phyloP scores from a whole-genome alignment of 306 rosid genomes.

The Glycine tomentella region DNA sequence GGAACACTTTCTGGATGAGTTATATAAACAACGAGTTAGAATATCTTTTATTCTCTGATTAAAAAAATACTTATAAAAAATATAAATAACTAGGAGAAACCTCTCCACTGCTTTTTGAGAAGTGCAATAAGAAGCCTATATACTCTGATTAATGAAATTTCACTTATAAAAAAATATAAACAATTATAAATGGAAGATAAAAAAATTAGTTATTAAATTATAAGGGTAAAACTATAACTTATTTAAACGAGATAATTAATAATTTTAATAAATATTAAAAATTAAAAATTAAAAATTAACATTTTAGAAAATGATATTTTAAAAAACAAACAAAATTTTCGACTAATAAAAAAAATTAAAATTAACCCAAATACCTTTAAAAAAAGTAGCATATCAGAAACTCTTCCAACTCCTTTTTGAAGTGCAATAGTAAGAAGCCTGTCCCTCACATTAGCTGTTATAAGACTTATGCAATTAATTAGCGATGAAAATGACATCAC shows the following conservation, averaged over 20 bases:
- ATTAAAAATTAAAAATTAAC: too few species aligned
- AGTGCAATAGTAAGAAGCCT: constrained; percentile 5
- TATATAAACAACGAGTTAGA: neutral
- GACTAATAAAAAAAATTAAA: too few species aligned
- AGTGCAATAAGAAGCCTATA: neutral
- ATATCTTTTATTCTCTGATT: neutral
- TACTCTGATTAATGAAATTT: neutral
- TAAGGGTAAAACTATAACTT: too few species aligned
- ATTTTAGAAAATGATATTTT: too few species aligned
- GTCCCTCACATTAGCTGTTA: constrained; percentile 23
- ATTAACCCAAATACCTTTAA: too few species aligned
- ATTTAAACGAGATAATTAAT: too few species aligned
- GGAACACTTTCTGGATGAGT: neutral
- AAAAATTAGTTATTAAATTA: too few species aligned
- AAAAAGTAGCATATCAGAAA: neutral
- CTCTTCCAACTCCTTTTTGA: neutral
- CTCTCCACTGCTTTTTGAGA: neutral
- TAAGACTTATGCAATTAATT: neutral
- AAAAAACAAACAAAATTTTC: too few species aligned
- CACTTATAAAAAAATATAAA: neutral
- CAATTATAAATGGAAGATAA: neutral
- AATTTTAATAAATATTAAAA: too few species aligned
- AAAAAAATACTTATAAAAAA: neutral
- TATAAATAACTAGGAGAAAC: neutral
- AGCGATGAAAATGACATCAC: neutral